Conservation (phyloP, 2,329 filamentous ascomycete species). For the Pseudogymnoascus sp. region DNA sequence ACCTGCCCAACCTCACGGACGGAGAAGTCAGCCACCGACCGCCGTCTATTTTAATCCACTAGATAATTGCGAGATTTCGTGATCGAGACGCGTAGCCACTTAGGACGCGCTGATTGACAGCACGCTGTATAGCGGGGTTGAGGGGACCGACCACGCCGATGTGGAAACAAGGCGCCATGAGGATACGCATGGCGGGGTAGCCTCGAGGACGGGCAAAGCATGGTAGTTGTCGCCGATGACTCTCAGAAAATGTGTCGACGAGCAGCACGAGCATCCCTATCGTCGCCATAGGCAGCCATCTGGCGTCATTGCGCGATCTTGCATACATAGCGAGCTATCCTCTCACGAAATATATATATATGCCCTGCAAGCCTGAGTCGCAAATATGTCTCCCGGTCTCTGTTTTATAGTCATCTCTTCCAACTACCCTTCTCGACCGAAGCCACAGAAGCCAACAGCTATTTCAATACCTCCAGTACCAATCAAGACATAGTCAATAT, state of each 20-base stretch:
- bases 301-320: background rate
- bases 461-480: background rate
- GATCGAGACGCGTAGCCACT: background rate
- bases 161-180: conserved; percentile 3
- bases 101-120: conserved; percentile 6
- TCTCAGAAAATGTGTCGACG: background rate
- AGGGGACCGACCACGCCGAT: background rate
- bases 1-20: background rate
- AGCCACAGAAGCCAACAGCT: background rate
- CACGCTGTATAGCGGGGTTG: background rate
- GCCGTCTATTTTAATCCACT: background rate
- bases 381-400: conserved; percentile 9
- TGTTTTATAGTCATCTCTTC: conserved; percentile 7
- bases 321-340: background rate
- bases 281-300: background rate
- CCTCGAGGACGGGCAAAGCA: background rate
- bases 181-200: background rate
- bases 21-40: background rate
- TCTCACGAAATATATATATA: conserved; percentile 8
- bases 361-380: background rate
- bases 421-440: background rate
- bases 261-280: background rate
- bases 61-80: background rate
- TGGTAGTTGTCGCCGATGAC: background rate
- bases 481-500: conserved; percentile 3